Percentiles rank a stretch among this genome's conserved stretches.
phyloP scores from a whole-genome alignment of 768 basidiomycete species.

The Hortiboletus flavorubellus region DNA sequence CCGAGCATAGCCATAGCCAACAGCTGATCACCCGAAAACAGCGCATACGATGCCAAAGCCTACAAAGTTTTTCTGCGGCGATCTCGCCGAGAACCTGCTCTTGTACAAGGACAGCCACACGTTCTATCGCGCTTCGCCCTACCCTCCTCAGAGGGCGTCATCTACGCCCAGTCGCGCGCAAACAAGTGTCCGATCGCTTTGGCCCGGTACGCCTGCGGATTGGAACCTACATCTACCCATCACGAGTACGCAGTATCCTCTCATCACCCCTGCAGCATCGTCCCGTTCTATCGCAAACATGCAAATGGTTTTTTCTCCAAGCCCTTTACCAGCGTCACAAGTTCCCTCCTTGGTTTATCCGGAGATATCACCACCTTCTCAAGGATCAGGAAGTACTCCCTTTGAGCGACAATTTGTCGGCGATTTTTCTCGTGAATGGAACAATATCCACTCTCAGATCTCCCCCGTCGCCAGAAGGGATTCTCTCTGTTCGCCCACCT shows the following conservation, averaged over 20 bases:
- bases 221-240: neutral
- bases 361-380: slow-evolving; percentile 28
- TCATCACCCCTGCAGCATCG: slow-evolving; percentile 14
- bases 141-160: neutral
- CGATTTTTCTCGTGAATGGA: slow-evolving; percentile 21
- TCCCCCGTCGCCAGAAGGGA: slow-evolving; percentile 24
- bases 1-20: neutral
- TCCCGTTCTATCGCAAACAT: slow-evolving; percentile 3
- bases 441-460: slow-evolving; percentile 8
- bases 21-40: neutral
- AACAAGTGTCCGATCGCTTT: neutral
- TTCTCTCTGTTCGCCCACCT: slow-evolving; percentile 3
- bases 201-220: neutral
- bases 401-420: slow-evolving; percentile 29
- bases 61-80: slow-evolving; percentile 5
- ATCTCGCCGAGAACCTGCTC: neutral
- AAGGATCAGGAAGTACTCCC: slow-evolving; percentile 24
- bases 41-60: neutral
- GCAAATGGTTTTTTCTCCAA: slow-evolving; percentile 26
- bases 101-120: slow-evolving; percentile 5
- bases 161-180: slow-evolving; percentile 16
- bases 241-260: slow-evolving; percentile 7
- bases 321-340: slow-evolving; percentile 21
- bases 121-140: slow-evolving; percentile 5
- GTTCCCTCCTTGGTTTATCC: slow-evolving; percentile 18